Percentiles rank a stretch among this genome's conserved stretches.
Conservation (phyloP, 2,329 filamentous ascomycete species). For the Exophiala dermatitidis region DNA sequence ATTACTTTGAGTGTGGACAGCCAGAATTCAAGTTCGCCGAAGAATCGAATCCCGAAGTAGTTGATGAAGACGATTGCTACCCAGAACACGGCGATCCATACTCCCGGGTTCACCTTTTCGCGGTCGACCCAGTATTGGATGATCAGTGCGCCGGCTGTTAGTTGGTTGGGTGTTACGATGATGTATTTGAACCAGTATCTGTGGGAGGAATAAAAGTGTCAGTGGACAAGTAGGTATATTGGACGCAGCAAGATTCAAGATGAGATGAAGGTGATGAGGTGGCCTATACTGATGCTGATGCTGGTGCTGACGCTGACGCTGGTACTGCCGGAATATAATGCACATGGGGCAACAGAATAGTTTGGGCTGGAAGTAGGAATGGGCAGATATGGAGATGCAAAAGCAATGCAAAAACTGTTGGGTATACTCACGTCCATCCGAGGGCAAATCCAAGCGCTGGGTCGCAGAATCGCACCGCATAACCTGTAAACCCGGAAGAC, state of each 20-base stretch:
- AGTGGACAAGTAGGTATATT: too few relatives aligned
- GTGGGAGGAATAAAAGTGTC: too few relatives aligned
- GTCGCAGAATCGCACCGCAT: conserved; percentile 71
- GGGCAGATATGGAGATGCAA: too few relatives aligned
- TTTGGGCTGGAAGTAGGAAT: too few relatives aligned
- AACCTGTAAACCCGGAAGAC: conserved; percentile 72
- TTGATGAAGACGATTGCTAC: conserved; percentile 59
- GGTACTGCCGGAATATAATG: too few relatives aligned
- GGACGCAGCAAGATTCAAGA: too few relatives aligned
- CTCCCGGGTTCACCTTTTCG: conserved; percentile 64
- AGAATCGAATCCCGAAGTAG: conserved; percentile 62
- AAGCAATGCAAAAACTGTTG: too few relatives aligned
- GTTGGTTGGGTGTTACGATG: conserved; percentile 76
- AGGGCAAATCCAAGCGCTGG: conserved; percentile 73
- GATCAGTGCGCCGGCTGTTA: conserved; percentile 71
- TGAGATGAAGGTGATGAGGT: too few relatives aligned
- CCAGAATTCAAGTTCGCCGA: conserved; percentile 60
- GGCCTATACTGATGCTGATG: too few relatives aligned
- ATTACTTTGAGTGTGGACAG: conserved; percentile 60
- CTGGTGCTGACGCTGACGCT: too few relatives aligned
- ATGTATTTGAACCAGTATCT: conserved; percentile 67
- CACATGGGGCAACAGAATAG: too few relatives aligned
- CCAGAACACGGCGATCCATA: conserved; percentile 68
- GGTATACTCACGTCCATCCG: conserved; percentile 61
- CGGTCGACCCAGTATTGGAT: conserved; percentile 68